These are phyloP conservation scores for Syzygium oleosum DNA, from an alignment of 345 rosid genomes.

Conservation along the genomic window DNA sequence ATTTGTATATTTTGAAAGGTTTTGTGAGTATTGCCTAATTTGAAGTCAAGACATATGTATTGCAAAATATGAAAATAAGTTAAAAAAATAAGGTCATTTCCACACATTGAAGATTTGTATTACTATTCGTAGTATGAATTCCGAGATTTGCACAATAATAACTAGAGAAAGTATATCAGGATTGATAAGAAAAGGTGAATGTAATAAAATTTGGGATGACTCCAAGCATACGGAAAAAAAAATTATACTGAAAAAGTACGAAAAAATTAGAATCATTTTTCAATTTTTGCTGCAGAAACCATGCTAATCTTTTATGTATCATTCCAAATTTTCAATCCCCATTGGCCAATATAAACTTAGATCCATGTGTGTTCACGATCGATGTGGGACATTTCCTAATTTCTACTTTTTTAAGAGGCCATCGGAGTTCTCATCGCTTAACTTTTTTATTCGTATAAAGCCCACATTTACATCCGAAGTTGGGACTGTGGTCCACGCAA, in stretches of 20 bases:
- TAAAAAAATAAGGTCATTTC: not conserved
- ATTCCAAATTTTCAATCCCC: not conserved
- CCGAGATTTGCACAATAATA: not conserved
- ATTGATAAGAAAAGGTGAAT: not conserved
- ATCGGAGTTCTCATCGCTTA: accelerated
- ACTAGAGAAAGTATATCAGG: not conserved
- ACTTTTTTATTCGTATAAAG: not conserved
- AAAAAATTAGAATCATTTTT: not conserved
- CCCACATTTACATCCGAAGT: not conserved
- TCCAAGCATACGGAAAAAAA: not conserved
- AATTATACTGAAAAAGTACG: not conserved
- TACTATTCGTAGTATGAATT: not conserved
- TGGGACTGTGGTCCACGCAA: not conserved
- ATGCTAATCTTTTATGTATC: not conserved
- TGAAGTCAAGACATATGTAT: not conserved
- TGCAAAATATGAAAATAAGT: not conserved
- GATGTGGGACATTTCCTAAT: not conserved
- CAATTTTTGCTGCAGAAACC: too few species aligned
- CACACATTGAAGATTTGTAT: not conserved
- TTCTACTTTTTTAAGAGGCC: not conserved
- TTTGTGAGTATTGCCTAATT: not conserved
- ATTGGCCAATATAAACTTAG: not conserved
- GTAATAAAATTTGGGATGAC: not conserved
- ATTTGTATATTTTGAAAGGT: not conserved
- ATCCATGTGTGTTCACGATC: not conserved